Evolutionary conservation across 768 basidiomycete species (phyloP).

Genomic region (Termitomyces sp.): DNA sequence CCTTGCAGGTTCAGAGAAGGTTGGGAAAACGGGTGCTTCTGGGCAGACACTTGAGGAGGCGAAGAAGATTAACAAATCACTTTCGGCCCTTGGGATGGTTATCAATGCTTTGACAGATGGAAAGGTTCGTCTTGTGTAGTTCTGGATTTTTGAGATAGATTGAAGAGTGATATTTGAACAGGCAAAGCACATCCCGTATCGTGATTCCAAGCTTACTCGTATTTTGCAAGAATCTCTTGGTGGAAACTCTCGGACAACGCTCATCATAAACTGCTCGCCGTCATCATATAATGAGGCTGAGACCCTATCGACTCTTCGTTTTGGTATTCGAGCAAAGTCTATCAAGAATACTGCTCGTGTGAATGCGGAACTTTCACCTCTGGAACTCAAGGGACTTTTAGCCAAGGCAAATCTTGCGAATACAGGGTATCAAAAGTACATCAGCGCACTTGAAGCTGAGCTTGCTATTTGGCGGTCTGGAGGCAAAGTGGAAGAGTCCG

Average conservation of each 20-base stretch:
- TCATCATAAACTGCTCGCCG: slow-evolving; percentile 99
- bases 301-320: slow-evolving; percentile 94
- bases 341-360: slow-evolving; percentile 99
- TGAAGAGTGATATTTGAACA: slow-evolving; percentile 27
- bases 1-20: slow-evolving; percentile 97
- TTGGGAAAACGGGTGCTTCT: slow-evolving; percentile 98
- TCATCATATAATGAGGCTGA: slow-evolving; percentile 97
- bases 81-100: slow-evolving; percentile 98
- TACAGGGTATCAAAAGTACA: slow-evolving; percentile 80
- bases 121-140: slow-evolving; percentile 56
- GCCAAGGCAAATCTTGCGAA: slow-evolving; percentile 88
- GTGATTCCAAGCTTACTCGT: slow-evolving; percentile 98
- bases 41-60: slow-evolving; percentile 99
- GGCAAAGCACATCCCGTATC: slow-evolving; percentile 97
- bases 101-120: slow-evolving; percentile 97
- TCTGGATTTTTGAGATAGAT: neutral
- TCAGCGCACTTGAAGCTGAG: slow-evolving; percentile 88
- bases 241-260: slow-evolving; percentile 91
- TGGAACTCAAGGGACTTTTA: slow-evolving; percentile 91
- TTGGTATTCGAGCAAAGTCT: slow-evolving; percentile 99
- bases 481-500: slow-evolving; percentile 74
- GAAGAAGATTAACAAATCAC: slow-evolving; percentile 99
- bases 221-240: slow-evolving; percentile 98
- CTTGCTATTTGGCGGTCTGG: slow-evolving; percentile 87
- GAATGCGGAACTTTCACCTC: slow-evolving; percentile 94